Evolutionary conservation across 139 green algal species (phyloP), one percentile per base, ranked within the genome.

Genomic region (Coelastrella sp.): DNA sequence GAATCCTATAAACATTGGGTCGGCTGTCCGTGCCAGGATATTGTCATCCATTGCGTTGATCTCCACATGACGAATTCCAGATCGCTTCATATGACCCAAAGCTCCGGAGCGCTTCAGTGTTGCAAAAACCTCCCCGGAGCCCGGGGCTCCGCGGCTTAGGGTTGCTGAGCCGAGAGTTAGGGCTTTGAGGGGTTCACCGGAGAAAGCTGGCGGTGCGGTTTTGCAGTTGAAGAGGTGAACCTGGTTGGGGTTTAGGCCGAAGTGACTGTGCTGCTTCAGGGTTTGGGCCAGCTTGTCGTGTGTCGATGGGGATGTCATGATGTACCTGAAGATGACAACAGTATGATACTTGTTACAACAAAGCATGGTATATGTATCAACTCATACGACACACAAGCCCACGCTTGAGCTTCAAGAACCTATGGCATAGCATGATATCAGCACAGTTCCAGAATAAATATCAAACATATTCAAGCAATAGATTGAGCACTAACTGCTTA

Each of bases 271-370:
- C 25, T 38, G 34, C 53, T 57, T 69, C 8, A 82, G 75, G 15
- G 23, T 27, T 9, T 21, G 3, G 7, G 34, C 21, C 41, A 85
- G 40, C 79, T 89, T 77, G 8, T 83, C 83, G 68, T 98, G 89
- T 9, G 95, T 98, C 40, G 91, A 88, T 2, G 85, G 66, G 51
- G 90, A 95, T 15, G 94, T 98, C 93, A 98, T 96, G 80, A 98
- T 94, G 88, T 96, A 96, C 63, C 63, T 82, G n/a, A n/a, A n/a
- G n/a, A n/a, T n/a, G n/a, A n/a, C n/a, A n/a, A n/a, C n/a, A n/a
- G n/a, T n/a, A n/a, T n/a, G n/a, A n/a, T n/a, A n/a, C n/a, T n/a
- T n/a, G n/a, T n/a, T n/a, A n/a, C n/a, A n/a, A n/a, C n/a, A n/a
- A n/a, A n/a, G n/a, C n/a, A n/a, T n/a, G n/a, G n/a, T n/a, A n/a